These are phyloP conservation scores for Piloderma croceum DNA, from an alignment of 768 basidiomycete genomes.

Conservation along the genomic window DNA sequence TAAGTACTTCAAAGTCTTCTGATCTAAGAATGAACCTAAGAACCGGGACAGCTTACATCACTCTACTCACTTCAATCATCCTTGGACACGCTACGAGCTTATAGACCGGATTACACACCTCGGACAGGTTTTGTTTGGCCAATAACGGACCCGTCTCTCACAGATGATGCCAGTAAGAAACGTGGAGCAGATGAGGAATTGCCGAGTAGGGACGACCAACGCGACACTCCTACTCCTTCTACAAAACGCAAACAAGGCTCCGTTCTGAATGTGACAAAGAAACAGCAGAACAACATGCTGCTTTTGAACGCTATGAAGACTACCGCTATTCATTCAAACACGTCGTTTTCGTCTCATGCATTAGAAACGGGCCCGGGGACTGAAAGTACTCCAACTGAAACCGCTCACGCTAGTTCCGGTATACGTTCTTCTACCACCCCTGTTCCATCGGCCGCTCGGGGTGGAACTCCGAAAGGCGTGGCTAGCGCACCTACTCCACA, in stretches of 20 bases:
- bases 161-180: constrained; percentile 40
- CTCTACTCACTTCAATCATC: constrained; percentile 70
- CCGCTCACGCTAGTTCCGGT: constrained; percentile 17
- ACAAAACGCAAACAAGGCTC: constrained; percentile 18
- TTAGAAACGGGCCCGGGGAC: constrained; percentile 24
- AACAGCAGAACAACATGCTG: constrained; percentile 62
- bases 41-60: constrained; percentile 52
- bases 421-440: constrained; percentile 29
- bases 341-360: constrained; percentile 40
- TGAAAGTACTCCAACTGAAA: constrained; percentile 24
- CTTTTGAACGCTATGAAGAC: constrained; percentile 76
- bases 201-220: constrained; percentile 18
- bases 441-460: constrained; percentile 21
- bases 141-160: constrained; percentile 51
- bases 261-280: constrained; percentile 35
- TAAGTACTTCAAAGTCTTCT: constrained; percentile 27
- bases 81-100: constrained; percentile 63
- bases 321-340: constrained; percentile 64
- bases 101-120: constrained; percentile 80
- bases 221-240: constrained; percentile 15
- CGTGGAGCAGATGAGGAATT: constrained; percentile 25
- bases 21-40: neutral
- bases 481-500: constrained; percentile 35
- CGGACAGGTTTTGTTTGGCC: constrained; percentile 84
- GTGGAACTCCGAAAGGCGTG: constrained; percentile 27